Evolutionary conservation across 2,329 filamentous ascomycete genomes (phyloP), one percentile per base, ranked within the genome.

Genomic region (Phyllosticta citriasiana): DNA sequence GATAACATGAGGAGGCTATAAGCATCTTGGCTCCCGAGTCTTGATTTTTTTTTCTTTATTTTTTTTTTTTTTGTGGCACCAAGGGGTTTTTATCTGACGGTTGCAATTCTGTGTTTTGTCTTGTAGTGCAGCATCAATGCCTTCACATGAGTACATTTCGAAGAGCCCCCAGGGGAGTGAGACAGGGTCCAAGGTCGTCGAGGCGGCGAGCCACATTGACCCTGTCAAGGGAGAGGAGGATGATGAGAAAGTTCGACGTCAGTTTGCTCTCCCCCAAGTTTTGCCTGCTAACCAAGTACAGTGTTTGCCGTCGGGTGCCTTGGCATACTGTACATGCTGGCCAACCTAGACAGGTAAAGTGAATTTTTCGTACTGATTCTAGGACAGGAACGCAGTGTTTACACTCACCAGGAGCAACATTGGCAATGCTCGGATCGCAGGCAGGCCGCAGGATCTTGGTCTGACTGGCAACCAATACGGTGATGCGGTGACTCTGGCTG

Each of bases 401-500:
- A 55, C 53, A 54, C 58, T 60, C 35, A 55, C 53, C 55, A 60
- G 58, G 53, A 68, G 66, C 14, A 69, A 69, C 51, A 69, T 70
- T 60, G 67, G 65, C 30, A 85, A 82, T 78, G 76, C 67, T 60
- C 69, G 69, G 33, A 69, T 75, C 16, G 69, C 71, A 26, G 68
- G 70, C 24, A 55, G 56, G 53, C 53, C 53, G 16, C 53, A 60
- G 6, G 58, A 60, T 12, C 19, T 60, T 22, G 58, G 58, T 30
- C 53, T 60, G 12, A 19, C 25, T 3, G 58, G 53, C 2, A 60
- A 60, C 19, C 58, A 60, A 22, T 60, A 60, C 40, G 58, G 58
- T 35, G 55, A 56, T 26, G 58, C 58, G 26, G 67, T 88, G 58
- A 88, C 85, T 0, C 71, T 88, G 0, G 0, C 88, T 88, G 71